Conservation (phyloP, 345 rosid species). For the Euclidium syriacum region DNA sequence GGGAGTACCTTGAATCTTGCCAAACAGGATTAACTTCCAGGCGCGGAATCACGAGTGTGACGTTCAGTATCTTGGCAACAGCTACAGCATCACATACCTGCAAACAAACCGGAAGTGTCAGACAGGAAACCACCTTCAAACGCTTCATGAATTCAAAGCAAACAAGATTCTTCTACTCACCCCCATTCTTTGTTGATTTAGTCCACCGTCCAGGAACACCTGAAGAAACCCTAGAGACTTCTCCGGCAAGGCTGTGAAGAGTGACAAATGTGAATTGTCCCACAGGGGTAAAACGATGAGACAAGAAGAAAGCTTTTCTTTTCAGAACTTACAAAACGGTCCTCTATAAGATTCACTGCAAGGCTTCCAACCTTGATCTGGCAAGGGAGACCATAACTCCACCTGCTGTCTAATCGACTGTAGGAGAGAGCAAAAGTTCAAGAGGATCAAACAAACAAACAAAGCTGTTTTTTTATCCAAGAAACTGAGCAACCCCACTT, state of each 20-base stretch:
- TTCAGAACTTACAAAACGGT: conserved; percentile 44
- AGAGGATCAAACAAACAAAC: background rate
- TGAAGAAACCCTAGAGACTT: conserved; percentile 70
- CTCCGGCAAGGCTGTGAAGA: conserved; percentile 48
- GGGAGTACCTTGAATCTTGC: conserved; percentile 85
- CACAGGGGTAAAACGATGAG: background rate
- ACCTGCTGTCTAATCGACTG: conserved; percentile 58
- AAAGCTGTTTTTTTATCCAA: background rate
- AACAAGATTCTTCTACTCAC: conserved; percentile 46
- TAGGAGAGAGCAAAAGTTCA: background rate
- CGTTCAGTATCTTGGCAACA: conserved; percentile 84
- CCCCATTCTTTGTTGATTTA: conserved; percentile 98
- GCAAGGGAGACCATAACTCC: conserved; percentile 86
- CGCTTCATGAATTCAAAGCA: background rate
- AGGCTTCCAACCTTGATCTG: conserved; percentile 78
- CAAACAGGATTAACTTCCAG: conserved; percentile 96
- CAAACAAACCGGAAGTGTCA: background rate
- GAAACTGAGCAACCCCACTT: conserved; percentile 30
- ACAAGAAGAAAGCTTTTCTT: background rate
- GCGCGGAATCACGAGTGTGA: conserved; percentile 84
- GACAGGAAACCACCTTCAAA: background rate
- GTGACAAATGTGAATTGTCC: background rate
- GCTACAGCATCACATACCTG: conserved; percentile 99
- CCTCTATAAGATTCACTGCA: conserved; percentile 36
- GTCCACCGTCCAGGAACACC: conserved; percentile 94